Evolutionary conservation across 2,329 filamentous ascomycete species (phyloP).

Genomic region (Xylariaceae sp.): DNA sequence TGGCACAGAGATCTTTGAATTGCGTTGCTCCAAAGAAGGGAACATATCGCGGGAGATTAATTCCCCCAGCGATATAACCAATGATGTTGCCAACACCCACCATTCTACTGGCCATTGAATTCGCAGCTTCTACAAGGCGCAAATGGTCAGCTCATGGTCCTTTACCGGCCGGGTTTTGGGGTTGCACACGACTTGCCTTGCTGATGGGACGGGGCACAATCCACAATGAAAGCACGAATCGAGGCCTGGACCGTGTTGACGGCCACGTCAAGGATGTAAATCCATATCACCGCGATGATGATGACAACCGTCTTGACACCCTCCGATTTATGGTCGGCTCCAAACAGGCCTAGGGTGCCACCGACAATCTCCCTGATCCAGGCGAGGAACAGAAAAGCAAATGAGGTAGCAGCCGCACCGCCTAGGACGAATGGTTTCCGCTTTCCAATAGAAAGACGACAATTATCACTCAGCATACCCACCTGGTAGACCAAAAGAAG

Average conservation of each 20-base stretch:
- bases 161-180: background rate
- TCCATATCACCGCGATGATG: slow-evolving; percentile 74
- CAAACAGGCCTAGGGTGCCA: slow-evolving; percentile 65
- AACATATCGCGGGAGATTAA: slow-evolving; percentile 69
- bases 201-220: slow-evolving; percentile 87
- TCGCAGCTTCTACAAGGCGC: slow-evolving; percentile 64
- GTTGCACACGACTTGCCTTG: slow-evolving; percentile 47
- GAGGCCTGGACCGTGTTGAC: slow-evolving; percentile 97
- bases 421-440: slow-evolving; percentile 77
- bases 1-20: slow-evolving; percentile 86
- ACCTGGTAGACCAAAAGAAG: slow-evolving; percentile 34
- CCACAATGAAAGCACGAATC: slow-evolving; percentile 88
- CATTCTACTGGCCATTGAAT: slow-evolving; percentile 88
- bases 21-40: slow-evolving; percentile 83
- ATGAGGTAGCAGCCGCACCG: slow-evolving; percentile 63
- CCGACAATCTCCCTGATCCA: slow-evolving; percentile 72
- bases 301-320: slow-evolving; percentile 66
- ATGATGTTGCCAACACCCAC: slow-evolving; percentile 86
- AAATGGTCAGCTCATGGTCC: background rate
- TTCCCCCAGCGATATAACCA: slow-evolving; percentile 82
- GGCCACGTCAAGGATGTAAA: slow-evolving; percentile 89
- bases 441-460: slow-evolving; percentile 69
- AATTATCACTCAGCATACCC: slow-evolving; percentile 76
- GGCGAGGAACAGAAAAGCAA: slow-evolving; percentile 65
- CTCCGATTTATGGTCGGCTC: slow-evolving; percentile 60